Base-by-base conservation (phyloP, 108 stramenopile species). In the Discostella stelligeroides region DNA sequence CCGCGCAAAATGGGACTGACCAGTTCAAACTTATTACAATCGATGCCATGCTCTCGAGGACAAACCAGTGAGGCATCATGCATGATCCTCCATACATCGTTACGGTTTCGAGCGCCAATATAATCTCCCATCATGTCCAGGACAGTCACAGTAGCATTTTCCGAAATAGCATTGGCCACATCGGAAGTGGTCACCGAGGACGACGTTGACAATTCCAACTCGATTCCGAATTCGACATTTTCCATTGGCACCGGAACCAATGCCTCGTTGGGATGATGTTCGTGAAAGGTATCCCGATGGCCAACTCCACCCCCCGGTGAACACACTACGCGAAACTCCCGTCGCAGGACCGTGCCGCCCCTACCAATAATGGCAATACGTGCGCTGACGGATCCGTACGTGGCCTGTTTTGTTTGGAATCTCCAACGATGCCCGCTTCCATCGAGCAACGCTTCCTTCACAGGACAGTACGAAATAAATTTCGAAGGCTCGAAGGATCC, bases 11-110 rank as follows among this genome's bases (percentile, higher is more conserved):
- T 49, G n/a, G 73, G 82, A 6, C 82, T 83, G 4, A 85, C 84
- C 4, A 85, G 29, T 59, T 85, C 84, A 51, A 85, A 82, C 27
- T 53, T 74, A 27, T 63, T 68, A 59, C 84, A 85, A 25, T 79
- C 41, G 25, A 81, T 81, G 7, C 25, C 10, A 7, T 41, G 53
- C 10, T 12, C n/a, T n/a, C n/a, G 12, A 0, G 24, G 53, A 64
- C 84, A 85, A 2, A 39, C 46, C 49, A 82, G 70, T 25, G 59
- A 68, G 0, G 43, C 1, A 63, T 85, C 81, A 4, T 50, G 53
- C 10, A 82, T 67, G 4, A 85, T 30, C 43, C 80, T 75, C 84
- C 84, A 85, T 14, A 17, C 37, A 13, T 45, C 30, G 13, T 10
- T 14, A 15, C 24, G 29, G 15, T 3, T 3, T 5, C 34, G 34